These are phyloP conservation scores for Polyplosphaeria fusca DNA, from an alignment of 495 filamentous ascomycete species.

Conservation along the genomic window DNA sequence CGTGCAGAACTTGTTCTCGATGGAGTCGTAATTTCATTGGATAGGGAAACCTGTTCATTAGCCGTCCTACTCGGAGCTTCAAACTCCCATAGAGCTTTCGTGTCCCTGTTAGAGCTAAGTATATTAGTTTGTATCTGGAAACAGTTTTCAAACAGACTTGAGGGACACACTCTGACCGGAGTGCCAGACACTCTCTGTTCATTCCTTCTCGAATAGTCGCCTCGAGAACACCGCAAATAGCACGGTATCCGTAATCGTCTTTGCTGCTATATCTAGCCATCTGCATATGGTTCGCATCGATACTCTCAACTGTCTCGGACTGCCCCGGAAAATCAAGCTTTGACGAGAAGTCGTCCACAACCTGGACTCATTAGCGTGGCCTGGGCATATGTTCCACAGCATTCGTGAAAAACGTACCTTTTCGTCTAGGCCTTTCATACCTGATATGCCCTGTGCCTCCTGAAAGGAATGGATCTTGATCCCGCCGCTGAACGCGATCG, in stretches of 20 bases:
- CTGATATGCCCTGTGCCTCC: constrained; percentile 42
- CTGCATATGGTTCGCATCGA: constrained; percentile 43
- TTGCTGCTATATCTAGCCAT: constrained; percentile 39
- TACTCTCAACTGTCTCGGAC: constrained; percentile 42
- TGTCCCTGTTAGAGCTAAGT: no score
- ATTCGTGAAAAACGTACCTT: constrained; percentile 35
- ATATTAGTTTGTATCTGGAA: no score
- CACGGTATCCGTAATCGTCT: constrained; percentile 38
- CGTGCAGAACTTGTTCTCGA: no score
- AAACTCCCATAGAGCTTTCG: no score
- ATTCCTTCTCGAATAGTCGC: no score
- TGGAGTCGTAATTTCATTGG: no score
- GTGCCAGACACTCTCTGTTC: no score
- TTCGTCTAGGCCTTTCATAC: constrained; percentile 40
- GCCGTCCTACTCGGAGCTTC: no score
- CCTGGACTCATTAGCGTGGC: constrained; percentile 30
- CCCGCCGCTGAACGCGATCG: constrained; percentile 20
- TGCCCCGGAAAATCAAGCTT: constrained; percentile 36
- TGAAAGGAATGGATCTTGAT: constrained; percentile 47
- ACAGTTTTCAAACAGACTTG: no score
- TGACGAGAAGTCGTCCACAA: constrained; percentile 41
- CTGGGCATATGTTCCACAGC: no score
- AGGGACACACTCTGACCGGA: no score
- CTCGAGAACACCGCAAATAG: constrained; percentile 38
- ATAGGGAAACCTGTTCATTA: no score